phyloP scores from a whole-genome alignment of 2,329 filamentous ascomycete genomes.

The Colletotrichum sp. region DNA sequence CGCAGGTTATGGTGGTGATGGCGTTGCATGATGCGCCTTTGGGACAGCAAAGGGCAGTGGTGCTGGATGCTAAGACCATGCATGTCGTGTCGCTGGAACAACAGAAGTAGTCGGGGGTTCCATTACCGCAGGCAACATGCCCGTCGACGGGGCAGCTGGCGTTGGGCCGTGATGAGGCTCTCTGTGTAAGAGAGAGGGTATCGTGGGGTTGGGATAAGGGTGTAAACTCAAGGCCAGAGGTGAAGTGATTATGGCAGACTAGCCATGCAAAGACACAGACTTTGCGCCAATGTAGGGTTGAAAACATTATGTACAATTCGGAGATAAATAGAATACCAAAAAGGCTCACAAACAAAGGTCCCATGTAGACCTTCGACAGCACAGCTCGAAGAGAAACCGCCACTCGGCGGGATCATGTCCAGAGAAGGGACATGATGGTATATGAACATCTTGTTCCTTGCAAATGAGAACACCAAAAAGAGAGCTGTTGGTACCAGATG shows the following conservation, averaged over 20 bases:
- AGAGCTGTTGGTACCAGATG: neutral
- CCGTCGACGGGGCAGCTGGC: constrained; percentile 11
- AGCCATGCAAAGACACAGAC: constrained; percentile 5
- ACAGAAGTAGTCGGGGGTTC: constrained; percentile 70
- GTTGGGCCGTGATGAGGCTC: neutral
- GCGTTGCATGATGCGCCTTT: constrained; percentile 56
- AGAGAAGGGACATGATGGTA: neutral
- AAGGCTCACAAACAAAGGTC: neutral
- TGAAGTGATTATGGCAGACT: neutral
- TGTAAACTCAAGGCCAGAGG: neutral
- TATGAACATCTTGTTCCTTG: neutral
- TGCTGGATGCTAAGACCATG: constrained; percentile 63
- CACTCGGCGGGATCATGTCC: neutral
- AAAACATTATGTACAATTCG: neutral
- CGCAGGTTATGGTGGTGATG: constrained; percentile 70
- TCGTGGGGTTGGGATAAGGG: neutral
- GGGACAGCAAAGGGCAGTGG: constrained; percentile 76
- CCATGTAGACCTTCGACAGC: neutral
- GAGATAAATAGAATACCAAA: neutral
- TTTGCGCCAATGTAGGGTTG: neutral
- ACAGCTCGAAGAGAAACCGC: neutral
- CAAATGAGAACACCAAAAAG: neutral
- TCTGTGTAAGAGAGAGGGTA: neutral
- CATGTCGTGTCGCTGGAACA: constrained; percentile 63
- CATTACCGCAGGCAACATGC: constrained; percentile 10